Percentiles rank a stretch among this genome's conserved stretches.
Evolutionary conservation across 1,284 basidiomycete genomes (phyloP).

Genomic region (Veloporphyrellus conicus): DNA sequence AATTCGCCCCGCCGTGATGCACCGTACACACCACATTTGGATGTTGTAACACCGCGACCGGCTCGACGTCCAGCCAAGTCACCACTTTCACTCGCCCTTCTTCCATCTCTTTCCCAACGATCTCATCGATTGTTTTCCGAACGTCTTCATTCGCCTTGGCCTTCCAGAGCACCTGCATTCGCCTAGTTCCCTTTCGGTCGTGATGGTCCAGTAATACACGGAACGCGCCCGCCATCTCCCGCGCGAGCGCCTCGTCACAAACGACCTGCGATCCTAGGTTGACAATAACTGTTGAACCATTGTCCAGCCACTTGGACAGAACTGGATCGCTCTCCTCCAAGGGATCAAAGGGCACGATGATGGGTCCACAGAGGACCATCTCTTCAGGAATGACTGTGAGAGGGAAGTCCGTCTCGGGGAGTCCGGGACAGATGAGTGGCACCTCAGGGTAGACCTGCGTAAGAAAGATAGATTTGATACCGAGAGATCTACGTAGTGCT

Average conservation of each 20-base stretch:
- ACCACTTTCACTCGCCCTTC: constrained; percentile 1
- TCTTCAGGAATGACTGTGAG: background rate
- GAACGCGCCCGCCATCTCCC: background rate
- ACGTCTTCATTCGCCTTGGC: background rate
- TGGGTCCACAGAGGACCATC: background rate
- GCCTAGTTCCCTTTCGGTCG: background rate
- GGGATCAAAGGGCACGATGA: background rate
- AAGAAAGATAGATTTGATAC: background rate
- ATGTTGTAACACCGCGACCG: constrained; percentile 13
- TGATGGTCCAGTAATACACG: background rate
- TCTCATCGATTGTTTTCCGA: background rate
- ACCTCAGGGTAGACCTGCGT: background rate
- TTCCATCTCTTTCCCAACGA: background rate
- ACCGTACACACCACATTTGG: constrained; percentile 12
- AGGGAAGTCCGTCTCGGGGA: background rate
- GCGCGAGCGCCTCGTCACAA: background rate
- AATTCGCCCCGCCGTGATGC: constrained; percentile 18
- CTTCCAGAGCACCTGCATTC: background rate
- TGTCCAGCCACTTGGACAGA: background rate
- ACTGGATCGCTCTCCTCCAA: background rate
- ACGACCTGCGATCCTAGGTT: background rate
- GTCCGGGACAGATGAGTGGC: background rate
- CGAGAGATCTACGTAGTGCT: background rate
- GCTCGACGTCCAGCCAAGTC: constrained; percentile 12
- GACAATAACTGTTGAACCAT: background rate